Conservation (phyloP, 495 filamentous ascomycete species). For the Xylaria acuta region DNA sequence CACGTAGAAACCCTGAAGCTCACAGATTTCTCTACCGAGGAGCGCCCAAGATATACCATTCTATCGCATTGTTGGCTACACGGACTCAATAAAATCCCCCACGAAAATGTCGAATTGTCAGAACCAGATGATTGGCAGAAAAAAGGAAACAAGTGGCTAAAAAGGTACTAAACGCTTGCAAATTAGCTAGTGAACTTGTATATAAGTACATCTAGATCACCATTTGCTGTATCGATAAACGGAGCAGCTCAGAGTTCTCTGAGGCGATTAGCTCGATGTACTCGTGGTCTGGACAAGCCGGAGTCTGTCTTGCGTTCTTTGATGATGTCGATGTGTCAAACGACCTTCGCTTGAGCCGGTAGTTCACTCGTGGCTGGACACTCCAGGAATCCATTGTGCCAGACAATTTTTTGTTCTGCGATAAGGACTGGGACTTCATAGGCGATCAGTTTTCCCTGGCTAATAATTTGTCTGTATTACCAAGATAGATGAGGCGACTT, state of each 20-base stretch:
- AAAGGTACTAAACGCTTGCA: conserved; percentile 3
- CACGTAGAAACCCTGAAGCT: neutral
- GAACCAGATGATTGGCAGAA: neutral
- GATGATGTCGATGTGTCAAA: conserved; percentile 24
- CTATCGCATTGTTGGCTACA: conserved; percentile 47
- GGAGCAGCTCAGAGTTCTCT: conserved; percentile 35
- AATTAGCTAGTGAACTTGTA: conserved; percentile 22
- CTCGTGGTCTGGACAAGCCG: conserved; percentile 33
- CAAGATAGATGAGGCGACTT: neutral
- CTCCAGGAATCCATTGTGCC: conserved; percentile 50
- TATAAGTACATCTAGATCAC: conserved; percentile 38
- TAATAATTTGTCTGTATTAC: neutral
- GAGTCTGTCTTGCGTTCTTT: conserved; percentile 37
- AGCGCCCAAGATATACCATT: conserved; percentile 34
- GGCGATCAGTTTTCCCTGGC: conserved; percentile 15
- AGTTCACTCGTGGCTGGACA: conserved; percentile 46
- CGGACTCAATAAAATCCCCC: conserved; percentile 34
- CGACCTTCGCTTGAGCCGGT: conserved; percentile 1
- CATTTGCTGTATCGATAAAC: conserved; percentile 43
- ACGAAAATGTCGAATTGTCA: conserved; percentile 31
- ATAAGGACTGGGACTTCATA: conserved; percentile 32
- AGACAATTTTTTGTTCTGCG: conserved; percentile 36
- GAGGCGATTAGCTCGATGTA: conserved; percentile 40
- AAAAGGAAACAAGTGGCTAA: conserved; percentile 18
- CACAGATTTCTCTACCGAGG: neutral